Evolutionary conservation across 2,329 filamentous ascomycete genomes (phyloP).

Genomic region (Albifimbria verrucaria): DNA sequence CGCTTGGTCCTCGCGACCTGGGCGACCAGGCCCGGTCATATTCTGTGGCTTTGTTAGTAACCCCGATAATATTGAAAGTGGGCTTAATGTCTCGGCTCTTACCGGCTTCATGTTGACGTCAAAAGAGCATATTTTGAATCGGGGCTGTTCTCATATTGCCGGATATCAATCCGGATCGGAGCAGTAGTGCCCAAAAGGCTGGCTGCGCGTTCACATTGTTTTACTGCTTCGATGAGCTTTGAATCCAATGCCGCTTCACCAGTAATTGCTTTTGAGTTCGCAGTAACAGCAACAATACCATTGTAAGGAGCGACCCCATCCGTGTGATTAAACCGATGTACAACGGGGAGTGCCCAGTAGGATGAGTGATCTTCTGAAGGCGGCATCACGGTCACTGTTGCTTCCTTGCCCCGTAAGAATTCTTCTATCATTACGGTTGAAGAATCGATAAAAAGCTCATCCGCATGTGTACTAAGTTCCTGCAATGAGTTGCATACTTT

Average conservation of each 20-base stretch:
- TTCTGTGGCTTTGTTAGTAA: background rate
- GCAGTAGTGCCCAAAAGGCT: constrained; percentile 35
- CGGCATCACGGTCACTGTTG: constrained; percentile 50
- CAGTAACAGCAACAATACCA: constrained; percentile 16
- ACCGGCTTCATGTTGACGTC: constrained; percentile 52
- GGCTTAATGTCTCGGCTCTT: too few relatives aligned
- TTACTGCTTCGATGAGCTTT: background rate
- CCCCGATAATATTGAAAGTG: background rate
- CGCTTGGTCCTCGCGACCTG: background rate
- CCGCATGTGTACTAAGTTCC: constrained; percentile 30
- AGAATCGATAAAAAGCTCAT: constrained; percentile 15
- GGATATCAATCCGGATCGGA: constrained; percentile 43
- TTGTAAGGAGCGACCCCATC: constrained; percentile 16
- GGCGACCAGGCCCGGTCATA: background rate
- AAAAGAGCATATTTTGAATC: constrained; percentile 37
- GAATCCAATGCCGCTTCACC: constrained; percentile 26
- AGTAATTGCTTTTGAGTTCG: constrained; percentile 39
- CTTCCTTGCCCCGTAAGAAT: constrained; percentile 45
- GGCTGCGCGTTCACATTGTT: constrained; percentile 38
- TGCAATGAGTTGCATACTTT: constrained; percentile 35
- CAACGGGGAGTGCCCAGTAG: constrained; percentile 39
- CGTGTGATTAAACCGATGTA: constrained; percentile 14
- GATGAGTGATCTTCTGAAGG: constrained; percentile 24
- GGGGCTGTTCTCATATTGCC: constrained; percentile 27
- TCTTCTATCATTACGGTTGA: constrained; percentile 41